phyloP scores from a whole-genome alignment of 1,284 basidiomycete genomes.

The Melampsora americana region DNA sequence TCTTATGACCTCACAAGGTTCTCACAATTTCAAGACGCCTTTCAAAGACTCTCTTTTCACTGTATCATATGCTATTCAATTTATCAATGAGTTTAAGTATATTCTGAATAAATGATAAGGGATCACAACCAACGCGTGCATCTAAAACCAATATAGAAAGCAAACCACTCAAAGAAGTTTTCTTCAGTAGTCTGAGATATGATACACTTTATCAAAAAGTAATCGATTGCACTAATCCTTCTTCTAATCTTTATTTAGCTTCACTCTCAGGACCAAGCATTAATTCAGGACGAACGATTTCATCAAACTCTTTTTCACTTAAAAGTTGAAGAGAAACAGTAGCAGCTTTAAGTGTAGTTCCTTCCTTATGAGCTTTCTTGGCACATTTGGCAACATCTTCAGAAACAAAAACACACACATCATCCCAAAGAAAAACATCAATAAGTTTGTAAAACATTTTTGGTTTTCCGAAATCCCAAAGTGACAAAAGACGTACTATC shows the following conservation, averaged over 20 bases:
- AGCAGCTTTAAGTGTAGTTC: conserved; percentile 90
- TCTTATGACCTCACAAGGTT: no score
- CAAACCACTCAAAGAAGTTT: no score
- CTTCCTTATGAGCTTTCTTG: conserved; percentile 99
- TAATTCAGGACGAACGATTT: conserved; percentile 85
- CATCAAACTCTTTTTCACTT: conserved; percentile 87
- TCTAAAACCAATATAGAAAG: no score
- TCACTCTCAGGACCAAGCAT: conserved; percentile 51
- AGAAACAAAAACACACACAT: neutral
- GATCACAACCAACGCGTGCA: no score
- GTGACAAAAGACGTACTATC: conserved; percentile 69
- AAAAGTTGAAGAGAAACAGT: conserved; percentile 82
- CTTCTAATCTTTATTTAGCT: conserved; percentile 6
- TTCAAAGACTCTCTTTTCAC: no score
- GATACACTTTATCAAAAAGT: no score
- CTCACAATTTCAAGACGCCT: no score
- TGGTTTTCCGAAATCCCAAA: no score
- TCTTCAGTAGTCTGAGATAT: no score
- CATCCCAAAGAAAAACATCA: neutral
- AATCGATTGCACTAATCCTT: neutral
- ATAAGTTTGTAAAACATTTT: neutral
- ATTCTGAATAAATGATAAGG: no score
- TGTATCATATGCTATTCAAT: no score
- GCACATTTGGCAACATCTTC: conserved; percentile 94
- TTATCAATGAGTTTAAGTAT: no score